Evolutionary conservation across 2,329 filamentous ascomycete species (phyloP).

Genomic region (Rhynchosporium agropyri): DNA sequence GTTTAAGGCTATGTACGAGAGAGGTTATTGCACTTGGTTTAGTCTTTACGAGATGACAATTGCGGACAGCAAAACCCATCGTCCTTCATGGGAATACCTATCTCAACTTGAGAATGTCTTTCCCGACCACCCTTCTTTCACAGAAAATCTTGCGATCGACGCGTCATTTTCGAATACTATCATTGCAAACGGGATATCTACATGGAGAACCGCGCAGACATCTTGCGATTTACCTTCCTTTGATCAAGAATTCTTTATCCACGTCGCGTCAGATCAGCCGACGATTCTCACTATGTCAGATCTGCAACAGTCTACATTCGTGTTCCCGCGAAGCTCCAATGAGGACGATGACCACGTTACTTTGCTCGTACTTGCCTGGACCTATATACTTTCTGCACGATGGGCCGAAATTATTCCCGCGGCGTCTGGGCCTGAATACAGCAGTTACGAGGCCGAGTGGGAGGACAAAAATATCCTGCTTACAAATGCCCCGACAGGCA

Average conservation of each 20-base stretch:
- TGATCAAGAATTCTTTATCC: constrained; percentile 33
- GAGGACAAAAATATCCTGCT: constrained; percentile 13
- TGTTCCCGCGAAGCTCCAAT: constrained; percentile 23
- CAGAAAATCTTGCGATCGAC: constrained; percentile 30
- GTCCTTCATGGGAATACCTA: constrained; percentile 28
- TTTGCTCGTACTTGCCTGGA: constrained; percentile 40
- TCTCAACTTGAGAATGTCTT: constrained; percentile 28
- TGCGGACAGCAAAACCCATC: constrained; percentile 25
- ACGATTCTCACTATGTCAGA: constrained; percentile 27
- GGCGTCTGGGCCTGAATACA: constrained; percentile 31
- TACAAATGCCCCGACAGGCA: constrained; percentile 1
- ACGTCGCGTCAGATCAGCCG: constrained; percentile 33
- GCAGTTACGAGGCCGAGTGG: constrained; percentile 29
- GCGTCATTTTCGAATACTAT: constrained; percentile 34
- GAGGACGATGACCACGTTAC: constrained; percentile 31
- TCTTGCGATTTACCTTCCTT: constrained; percentile 35
- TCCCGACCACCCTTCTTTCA: constrained; percentile 34
- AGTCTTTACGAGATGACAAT: constrained; percentile 32
- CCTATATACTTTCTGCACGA: constrained; percentile 41
- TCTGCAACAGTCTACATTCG: constrained; percentile 27
- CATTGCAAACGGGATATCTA: constrained; percentile 31
- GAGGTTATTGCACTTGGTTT: constrained; percentile 38
- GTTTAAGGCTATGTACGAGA: constrained; percentile 38
- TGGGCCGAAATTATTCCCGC: constrained; percentile 42
- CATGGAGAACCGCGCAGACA: constrained; percentile 29